Evolutionary conservation across 192 early-diverging fungal genomes (phyloP), one percentile per base, ranked within the genome.

Genomic region (Coemansia asiatica): DNA sequence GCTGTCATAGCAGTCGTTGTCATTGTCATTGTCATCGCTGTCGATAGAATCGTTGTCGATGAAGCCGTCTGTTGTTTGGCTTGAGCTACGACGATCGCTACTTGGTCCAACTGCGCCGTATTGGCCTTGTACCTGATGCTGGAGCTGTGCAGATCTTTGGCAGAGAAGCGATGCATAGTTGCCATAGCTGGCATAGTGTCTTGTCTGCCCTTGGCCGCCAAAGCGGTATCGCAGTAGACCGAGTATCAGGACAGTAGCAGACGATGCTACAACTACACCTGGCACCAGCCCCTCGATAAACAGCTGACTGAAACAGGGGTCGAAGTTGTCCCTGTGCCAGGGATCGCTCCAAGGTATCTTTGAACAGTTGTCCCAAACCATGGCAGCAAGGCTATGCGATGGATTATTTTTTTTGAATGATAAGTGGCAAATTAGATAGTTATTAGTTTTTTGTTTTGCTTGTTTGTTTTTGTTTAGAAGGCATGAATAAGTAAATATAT

Each of bases 311-410:
- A 81, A 81, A 63, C 78, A 81, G 9, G 50, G 58, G 48, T 75
- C 69, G 66, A 81, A 81, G 63, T 81, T 61, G 49, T 81, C 78
- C 31, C 62, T 66, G 36, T 13, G 23, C 78, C 78, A 81, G 28
- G 73, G 78, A n/a, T 57, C 63, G 7, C 48, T 60, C 77, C 70
- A 82, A 8, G 74, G 74, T 29, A 72, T 60, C 44, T 33, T 60
- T 21, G 27, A 22, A 35, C 73, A 75, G 31, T 35, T 72, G 13
- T n/a, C 22, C 33, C 28, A 15, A 35, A 23, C 21, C 57, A 59
- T 59, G 51, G 54, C 27, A 0, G 57, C 47, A 19, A 49, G 12
- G 23, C 31, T 59, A 35, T 15, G 21, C 28, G 4, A 15, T 15
- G 40, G 3, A 18, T 44, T 44, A 18, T 18, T 44, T 13, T 44